Evolutionary conservation across 1,139 yeast genomes (phyloP).

Genomic region (Arxiozyma heterogenica): DNA sequence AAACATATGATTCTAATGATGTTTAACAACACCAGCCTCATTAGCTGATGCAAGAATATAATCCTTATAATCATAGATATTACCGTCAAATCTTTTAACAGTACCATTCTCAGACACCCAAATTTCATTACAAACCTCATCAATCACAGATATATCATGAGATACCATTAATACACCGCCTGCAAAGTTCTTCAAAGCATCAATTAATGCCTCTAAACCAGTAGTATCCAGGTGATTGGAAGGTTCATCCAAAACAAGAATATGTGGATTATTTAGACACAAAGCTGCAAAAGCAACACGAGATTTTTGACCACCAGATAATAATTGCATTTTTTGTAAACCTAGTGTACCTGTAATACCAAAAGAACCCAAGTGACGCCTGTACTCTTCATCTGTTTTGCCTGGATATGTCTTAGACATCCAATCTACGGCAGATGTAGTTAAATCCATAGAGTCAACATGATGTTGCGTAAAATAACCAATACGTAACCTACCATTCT

Average conservation of each 20-base stretch:
- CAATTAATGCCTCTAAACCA: slow-evolving; percentile 91
- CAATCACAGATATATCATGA: slow-evolving; percentile 88
- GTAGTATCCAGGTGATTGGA: slow-evolving; percentile 97
- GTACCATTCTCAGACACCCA: slow-evolving; percentile 90
- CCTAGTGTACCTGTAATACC: slow-evolving; percentile 95
- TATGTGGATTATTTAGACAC: slow-evolving; percentile 86
- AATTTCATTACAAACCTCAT: slow-evolving; percentile 80
- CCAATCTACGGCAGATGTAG: slow-evolving; percentile 87
- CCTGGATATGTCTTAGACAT: slow-evolving; percentile 88
- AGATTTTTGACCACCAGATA: slow-evolving; percentile 97
- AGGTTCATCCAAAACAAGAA: slow-evolving; percentile 92
- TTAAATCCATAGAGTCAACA: slow-evolving; percentile 92
- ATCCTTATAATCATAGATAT: slow-evolving; percentile 80
- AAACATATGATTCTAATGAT: slow-evolving; percentile 41
- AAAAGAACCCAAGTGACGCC: slow-evolving; percentile 92
- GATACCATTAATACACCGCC: slow-evolving; percentile 98
- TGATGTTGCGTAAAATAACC: slow-evolving; percentile 99
- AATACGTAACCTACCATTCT: slow-evolving; percentile 79
- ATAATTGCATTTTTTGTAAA: slow-evolving; percentile 75
- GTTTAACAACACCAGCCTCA: slow-evolving; percentile 78
- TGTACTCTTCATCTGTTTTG: slow-evolving; percentile 89
- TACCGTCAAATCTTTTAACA: slow-evolving; percentile 73
- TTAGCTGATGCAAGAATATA: slow-evolving; percentile 73
- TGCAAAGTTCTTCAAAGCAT: slow-evolving; percentile 74
- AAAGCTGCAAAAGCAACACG: slow-evolving; percentile 96